Percentiles rank a stretch among this genome's conserved stretches.
These are phyloP conservation scores for Solanum gandarillasii DNA, from an alignment of 257 asterid species.

Conservation along the genomic window DNA sequence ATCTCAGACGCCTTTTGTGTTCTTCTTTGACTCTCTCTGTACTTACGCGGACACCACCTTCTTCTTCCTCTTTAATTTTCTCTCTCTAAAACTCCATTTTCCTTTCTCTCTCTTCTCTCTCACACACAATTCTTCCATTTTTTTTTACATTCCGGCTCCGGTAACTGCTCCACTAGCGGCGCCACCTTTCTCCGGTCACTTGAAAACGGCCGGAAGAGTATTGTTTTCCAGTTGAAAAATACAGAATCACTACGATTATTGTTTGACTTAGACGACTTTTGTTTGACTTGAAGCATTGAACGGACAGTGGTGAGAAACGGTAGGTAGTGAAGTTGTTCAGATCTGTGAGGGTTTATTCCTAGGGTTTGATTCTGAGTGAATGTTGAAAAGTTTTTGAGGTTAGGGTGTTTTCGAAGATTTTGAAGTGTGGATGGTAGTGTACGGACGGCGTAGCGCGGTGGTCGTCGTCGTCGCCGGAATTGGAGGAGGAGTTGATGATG, in stretches of 20 bases:
- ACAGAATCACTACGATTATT: neutral
- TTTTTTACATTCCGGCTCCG: conserved; percentile 3
- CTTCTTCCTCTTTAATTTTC: neutral
- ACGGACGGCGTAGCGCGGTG: conserved; percentile 40
- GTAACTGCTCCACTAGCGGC: neutral
- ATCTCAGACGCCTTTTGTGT: neutral
- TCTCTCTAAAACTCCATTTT: neutral
- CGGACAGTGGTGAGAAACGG: neutral
- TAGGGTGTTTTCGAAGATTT: conserved; percentile 18
- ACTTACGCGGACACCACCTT: neutral
- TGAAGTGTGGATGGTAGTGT: conserved; percentile 52
- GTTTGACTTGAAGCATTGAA: conserved; percentile 3
- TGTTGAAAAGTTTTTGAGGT: conserved; percentile 9
- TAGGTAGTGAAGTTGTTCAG: conserved; percentile 9
- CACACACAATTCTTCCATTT: neutral
- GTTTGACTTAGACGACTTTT: neutral
- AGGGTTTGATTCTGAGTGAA: neutral
- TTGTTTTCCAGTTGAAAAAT: neutral
- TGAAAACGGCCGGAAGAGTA: neutral
- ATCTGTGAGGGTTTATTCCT: conserved; percentile 14
- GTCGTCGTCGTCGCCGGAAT: conserved; percentile 11
- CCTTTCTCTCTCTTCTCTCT: neutral
- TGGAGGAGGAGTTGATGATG: conserved; percentile 56
- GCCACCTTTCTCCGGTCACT: neutral
- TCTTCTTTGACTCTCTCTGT: neutral